phyloP scores from a whole-genome alignment of 129 eudicot genomes.

The Flaveria trinervia region DNA sequence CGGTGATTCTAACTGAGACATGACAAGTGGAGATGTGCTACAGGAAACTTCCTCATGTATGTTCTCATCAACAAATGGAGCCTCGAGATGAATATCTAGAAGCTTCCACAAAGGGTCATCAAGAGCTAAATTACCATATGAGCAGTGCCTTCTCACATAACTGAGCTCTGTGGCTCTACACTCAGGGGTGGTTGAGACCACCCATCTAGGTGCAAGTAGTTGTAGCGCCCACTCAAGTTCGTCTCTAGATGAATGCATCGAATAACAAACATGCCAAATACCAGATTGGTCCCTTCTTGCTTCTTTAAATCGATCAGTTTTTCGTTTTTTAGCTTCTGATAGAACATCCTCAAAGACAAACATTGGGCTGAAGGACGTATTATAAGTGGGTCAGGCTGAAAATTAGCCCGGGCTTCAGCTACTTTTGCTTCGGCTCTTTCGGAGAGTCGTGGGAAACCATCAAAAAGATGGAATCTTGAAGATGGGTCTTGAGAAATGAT shows the following conservation, averaged over 20 bases:
- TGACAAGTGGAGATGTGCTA: conserved; percentile 24
- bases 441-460: conserved; percentile 63
- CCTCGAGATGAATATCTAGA: conserved; percentile 48
- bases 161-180: conserved; percentile 73
- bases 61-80: conserved; percentile 35
- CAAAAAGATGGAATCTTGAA: conserved; percentile 79
- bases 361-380: conserved; percentile 79
- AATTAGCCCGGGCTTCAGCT: conserved; percentile 61
- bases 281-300: conserved; percentile 68
- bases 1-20: conserved; percentile 32
- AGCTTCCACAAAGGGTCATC: conserved; percentile 62
- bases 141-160: conserved; percentile 64
- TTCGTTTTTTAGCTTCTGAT: conserved; percentile 48
- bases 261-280: conserved; percentile 89
- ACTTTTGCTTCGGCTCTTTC: conserved; percentile 80
- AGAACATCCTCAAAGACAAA: conserved; percentile 57
- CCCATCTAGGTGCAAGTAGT: conserved; percentile 81
- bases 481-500: conserved; percentile 60
- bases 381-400: conserved; percentile 73
- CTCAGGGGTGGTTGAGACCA: conserved; percentile 76
- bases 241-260: conserved; percentile 86
- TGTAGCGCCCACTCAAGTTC: conserved; percentile 90
- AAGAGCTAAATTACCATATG: conserved; percentile 36
- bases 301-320: conserved; percentile 43
- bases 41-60: conserved; percentile 18